Evolutionary conservation across 352 stramenopile species (phyloP), one percentile per base, ranked within the genome.

Genomic region (Aphanomyces stellatus): DNA sequence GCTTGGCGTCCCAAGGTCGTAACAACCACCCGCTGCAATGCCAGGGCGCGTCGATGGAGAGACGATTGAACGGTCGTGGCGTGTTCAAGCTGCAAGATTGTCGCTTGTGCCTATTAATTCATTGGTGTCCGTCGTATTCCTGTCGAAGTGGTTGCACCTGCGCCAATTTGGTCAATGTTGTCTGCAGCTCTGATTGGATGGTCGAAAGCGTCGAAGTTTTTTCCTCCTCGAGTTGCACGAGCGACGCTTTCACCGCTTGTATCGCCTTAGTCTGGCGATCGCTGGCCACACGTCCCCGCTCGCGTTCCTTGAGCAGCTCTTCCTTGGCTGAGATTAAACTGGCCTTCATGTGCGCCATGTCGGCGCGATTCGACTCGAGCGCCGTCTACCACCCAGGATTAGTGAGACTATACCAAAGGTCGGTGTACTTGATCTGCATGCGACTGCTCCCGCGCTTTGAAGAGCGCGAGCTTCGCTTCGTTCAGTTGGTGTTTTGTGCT

Each of bases 231-330:
- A 89, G 74, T 0, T 71, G 66, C 27, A 82, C 76, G 24, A 91
- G 53, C 0, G 84, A 87, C 5, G 62, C 68, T 49, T 89, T 90
- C 30, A 91, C 82, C 0, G 78, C 76, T 3, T 67, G 22, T 0
- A 93, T 30, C 2, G 82, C 77, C n/a, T 80, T 80, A 0, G 79
- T 79, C 65, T 87, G 84, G 28, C 84, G 73, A 11, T 90, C 79
- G 34, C 78, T 85, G 0, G 76, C 65, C 22, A 31, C 72, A 41
- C 85, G 81, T 0, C 71, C 74, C 27, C 84, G 82, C 24, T 77
- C 59, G 41, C 85, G 80, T 65, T 91, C 81, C 35, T 86, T 88
- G 15, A 75, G 33, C 3, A 67, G 66, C 8, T 88, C 82, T 53
- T 91, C 82, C 13, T 71, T 74, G 0, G 80, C 76, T 24, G 69